Evolutionary conservation across 2,329 filamentous ascomycete species (phyloP).

Genomic region (Beauveria pseudobassiana): DNA sequence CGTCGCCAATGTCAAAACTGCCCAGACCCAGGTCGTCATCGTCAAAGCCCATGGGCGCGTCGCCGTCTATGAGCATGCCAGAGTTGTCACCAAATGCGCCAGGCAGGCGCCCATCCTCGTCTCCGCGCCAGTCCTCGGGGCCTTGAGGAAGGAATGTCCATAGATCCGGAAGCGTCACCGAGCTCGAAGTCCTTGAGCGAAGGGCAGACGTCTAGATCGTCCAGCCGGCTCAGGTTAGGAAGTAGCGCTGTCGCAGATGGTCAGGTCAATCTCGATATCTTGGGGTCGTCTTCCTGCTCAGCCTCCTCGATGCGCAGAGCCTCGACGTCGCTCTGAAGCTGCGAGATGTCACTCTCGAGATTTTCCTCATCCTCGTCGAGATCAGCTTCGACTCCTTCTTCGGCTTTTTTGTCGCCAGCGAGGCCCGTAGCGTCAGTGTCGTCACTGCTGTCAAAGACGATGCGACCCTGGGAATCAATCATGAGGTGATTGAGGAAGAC

Average conservation of each 20-base stretch:
- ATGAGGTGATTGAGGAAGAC: conserved; percentile 90
- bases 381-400: conserved; percentile 32
- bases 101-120: conserved; percentile 53
- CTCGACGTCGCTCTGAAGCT: conserved; percentile 14
- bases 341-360: conserved; percentile 20
- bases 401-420: conserved; percentile 40
- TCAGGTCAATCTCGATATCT: conserved; percentile 69
- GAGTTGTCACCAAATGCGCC: conserved; percentile 58
- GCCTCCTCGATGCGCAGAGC: conserved; percentile 32
- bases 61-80: conserved; percentile 78
- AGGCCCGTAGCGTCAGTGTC: conserved; percentile 94
- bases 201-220: conserved; percentile 86
- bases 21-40: conserved; percentile 65
- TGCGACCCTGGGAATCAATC: conserved; percentile 84
- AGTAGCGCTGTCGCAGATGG: conserved; percentile 70
- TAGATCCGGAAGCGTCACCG: conserved; percentile 73
- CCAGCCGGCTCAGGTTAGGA: conserved; percentile 69
- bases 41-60: conserved; percentile 70
- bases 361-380: conserved; percentile 30
- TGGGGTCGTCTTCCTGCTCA: conserved; percentile 34
- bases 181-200: conserved; percentile 92
- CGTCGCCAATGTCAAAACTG: conserved; percentile 61
- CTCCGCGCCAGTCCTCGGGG: conserved; percentile 75
- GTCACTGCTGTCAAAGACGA: conserved; percentile 97
- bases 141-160: conserved; percentile 88